Evolutionary conservation across 257 asterid species (phyloP).

Genomic region (Solanum boliviense): DNA sequence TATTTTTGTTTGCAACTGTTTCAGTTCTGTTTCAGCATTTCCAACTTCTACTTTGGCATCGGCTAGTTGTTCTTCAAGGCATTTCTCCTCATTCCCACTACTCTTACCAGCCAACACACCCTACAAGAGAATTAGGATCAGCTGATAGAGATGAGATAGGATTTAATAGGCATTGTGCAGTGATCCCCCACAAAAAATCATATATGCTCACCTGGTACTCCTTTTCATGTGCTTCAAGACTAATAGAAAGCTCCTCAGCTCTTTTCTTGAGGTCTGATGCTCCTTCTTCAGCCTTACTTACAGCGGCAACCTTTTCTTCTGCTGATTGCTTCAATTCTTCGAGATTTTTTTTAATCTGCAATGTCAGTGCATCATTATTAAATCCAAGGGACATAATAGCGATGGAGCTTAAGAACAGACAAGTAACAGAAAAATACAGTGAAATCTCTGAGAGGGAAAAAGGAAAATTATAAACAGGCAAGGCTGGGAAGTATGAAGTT

Average conservation of each 20-base stretch:
- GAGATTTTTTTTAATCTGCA: slow-evolving; percentile 57
- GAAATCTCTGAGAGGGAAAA: background rate
- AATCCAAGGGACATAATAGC: background rate
- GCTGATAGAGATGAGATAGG: background rate
- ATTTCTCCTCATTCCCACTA: slow-evolving; percentile 92
- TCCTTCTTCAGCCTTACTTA: slow-evolving; percentile 71
- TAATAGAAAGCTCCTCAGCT: slow-evolving; percentile 59
- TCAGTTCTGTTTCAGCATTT: slow-evolving; percentile 79
- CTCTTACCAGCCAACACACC: slow-evolving; percentile 95
- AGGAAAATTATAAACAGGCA: background rate
- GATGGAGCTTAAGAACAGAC: background rate
- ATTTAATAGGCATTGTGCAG: background rate
- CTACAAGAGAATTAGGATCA: slow-evolving; percentile 21
- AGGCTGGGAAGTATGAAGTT: background rate
- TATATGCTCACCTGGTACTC: slow-evolving; percentile 60
- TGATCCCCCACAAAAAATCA: background rate
- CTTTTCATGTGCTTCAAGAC: slow-evolving; percentile 78
- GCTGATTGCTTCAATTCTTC: slow-evolving; percentile 73
- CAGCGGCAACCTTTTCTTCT: slow-evolving; percentile 60
- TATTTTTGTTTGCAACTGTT: slow-evolving; percentile 82
- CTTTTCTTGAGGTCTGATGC: slow-evolving; percentile 63
- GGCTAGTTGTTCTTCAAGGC: slow-evolving; percentile 92
- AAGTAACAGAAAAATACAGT: background rate
- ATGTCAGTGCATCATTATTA: slow-evolving; percentile 1
- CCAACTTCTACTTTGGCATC: slow-evolving; percentile 95